A percentile compares a stretch with the other conserved stretches of the same genome.
phyloP scores from a whole-genome alignment of 306 rosid species.

The Benincasa hispida region DNA sequence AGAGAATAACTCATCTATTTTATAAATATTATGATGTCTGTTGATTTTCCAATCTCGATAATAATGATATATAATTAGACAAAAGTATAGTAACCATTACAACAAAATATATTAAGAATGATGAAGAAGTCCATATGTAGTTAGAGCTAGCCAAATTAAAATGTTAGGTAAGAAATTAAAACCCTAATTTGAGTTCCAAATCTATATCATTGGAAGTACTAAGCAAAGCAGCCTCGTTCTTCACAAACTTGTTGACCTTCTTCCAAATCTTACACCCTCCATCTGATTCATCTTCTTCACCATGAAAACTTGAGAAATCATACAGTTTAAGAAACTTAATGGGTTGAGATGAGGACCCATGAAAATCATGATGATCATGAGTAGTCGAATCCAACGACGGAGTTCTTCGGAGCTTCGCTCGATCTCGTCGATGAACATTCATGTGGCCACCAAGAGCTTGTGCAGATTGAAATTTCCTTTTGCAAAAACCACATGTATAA shows the following conservation, averaged over 20 bases:
- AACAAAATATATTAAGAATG: too few species aligned
- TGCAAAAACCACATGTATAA: constrained; percentile 71
- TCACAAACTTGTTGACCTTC: neutral
- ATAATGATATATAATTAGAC: too few species aligned
- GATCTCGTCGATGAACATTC: constrained; percentile 98
- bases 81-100: too few species aligned
- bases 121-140: too few species aligned
- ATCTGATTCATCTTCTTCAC: neutral
- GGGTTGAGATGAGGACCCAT: neutral
- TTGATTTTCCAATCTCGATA: too few species aligned
- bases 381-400: constrained; percentile 3
- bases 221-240: neutral
- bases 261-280: neutral
- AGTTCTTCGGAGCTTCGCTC: constrained; percentile 64
- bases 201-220: neutral
- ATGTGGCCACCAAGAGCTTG: constrained; percentile 98
- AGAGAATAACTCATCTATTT: too few species aligned
- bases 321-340: neutral
- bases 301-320: neutral
- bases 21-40: too few species aligned
- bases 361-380: neutral
- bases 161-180: neutral
- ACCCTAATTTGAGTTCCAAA: constrained; percentile 9
- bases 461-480: constrained; percentile 75
- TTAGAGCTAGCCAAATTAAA: neutral